These are phyloP conservation scores for Cladophialophora yegresii DNA, from an alignment of 2,329 filamentous ascomycete genomes.

Conservation along the genomic window DNA sequence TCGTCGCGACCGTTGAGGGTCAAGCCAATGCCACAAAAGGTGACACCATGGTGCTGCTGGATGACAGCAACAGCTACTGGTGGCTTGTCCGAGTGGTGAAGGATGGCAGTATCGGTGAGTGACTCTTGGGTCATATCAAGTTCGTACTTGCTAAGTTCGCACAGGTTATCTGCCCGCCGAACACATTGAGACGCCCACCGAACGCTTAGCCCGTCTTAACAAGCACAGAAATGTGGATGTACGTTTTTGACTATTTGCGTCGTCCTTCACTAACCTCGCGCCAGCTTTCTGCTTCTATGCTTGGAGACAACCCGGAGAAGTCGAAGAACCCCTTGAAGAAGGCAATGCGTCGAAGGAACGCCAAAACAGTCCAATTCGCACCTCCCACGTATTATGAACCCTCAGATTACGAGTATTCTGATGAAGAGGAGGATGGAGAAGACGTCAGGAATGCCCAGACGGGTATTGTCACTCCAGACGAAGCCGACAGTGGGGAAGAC, in stretches of 20 bases:
- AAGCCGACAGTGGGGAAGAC: conserved; percentile 49
- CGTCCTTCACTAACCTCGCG: conserved; percentile 32
- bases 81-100: conserved; percentile 97
- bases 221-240: conserved; percentile 98
- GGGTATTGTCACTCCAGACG: conserved; percentile 45
- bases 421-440: conserved; percentile 68
- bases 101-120: conserved; percentile 84
- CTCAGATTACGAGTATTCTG: conserved; percentile 81
- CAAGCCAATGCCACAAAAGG: conserved; percentile 98
- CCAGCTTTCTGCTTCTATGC: conserved; percentile 69
- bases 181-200: conserved; percentile 96
- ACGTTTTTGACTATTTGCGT: conserved; percentile 45
- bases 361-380: conserved; percentile 84
- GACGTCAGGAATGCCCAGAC: conserved; percentile 42
- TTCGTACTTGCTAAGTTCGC: conserved; percentile 33
- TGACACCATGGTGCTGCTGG: conserved; percentile 96
- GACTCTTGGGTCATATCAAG: not conserved
- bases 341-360: conserved; percentile 76
- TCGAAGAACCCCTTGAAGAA: conserved; percentile 80
- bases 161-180: conserved; percentile 92
- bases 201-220: conserved; percentile 87
- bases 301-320: conserved; percentile 74
- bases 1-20: conserved; percentile 95
- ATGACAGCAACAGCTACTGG: conserved; percentile 99
- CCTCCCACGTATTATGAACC: conserved; percentile 86